Conservation (phyloP, 129 eudicot genomes). For the Flaveria bidentis region DNA sequence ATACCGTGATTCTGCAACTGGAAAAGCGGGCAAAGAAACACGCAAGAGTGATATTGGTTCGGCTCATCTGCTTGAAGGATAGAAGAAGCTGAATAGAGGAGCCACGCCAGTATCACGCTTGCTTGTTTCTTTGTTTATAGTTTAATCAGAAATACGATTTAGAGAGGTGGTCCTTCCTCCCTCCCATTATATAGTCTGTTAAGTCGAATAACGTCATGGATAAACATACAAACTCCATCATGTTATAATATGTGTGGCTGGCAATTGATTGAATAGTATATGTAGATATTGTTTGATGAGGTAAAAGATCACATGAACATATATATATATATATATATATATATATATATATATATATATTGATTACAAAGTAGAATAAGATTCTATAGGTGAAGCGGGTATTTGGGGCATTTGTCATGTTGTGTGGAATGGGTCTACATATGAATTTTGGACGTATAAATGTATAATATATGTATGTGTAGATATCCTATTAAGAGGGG, state of each 20-base stretch:
- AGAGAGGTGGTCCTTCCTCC: slow-evolving; percentile 29
- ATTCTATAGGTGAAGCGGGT: slow-evolving; percentile 23
- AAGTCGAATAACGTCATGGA: slow-evolving; percentile 11
- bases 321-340: neutral
- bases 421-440: slow-evolving; percentile 32
- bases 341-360: neutral
- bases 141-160: slow-evolving; percentile 3
- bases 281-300: slow-evolving; percentile 17
- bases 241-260: slow-evolving; percentile 12
- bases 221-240: slow-evolving; percentile 19
- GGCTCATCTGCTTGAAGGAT: slow-evolving; percentile 24
- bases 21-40: slow-evolving; percentile 22
- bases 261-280: neutral
- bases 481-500: slow-evolving; percentile 26
- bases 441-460: neutral
- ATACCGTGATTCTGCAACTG: neutral
- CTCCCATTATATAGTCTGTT: slow-evolving; percentile 23
- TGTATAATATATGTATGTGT: neutral
- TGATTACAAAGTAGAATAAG: slow-evolving; percentile 3
- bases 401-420: slow-evolving; percentile 23
- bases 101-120: slow-evolving; percentile 40
- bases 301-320: neutral
- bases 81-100: slow-evolving; percentile 19
- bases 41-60: slow-evolving; percentile 45
- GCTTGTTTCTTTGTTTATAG: slow-evolving; percentile 27